These are phyloP conservation scores for Epicoccum sorghinum DNA, from an alignment of 2,329 filamentous ascomycete species.

Conservation along the genomic window DNA sequence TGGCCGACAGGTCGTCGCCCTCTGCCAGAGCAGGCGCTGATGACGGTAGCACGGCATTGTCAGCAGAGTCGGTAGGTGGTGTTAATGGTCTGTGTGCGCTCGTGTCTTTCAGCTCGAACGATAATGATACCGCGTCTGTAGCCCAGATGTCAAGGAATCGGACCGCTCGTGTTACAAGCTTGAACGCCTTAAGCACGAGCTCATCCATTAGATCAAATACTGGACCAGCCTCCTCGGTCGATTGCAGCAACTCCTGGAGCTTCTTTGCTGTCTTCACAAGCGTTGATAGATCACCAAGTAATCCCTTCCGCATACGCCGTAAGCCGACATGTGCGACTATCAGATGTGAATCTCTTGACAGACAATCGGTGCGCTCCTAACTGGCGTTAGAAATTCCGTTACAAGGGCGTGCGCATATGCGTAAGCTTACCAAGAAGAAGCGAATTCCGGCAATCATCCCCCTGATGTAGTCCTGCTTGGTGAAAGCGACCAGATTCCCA, in stretches of 20 bases:
- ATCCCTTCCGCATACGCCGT: constrained; percentile 80
- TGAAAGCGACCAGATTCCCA: constrained; percentile 78
- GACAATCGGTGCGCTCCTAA: constrained; percentile 85
- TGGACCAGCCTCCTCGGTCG: constrained; percentile 44
- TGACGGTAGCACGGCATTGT: constrained; percentile 38
- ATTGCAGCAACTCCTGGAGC: constrained; percentile 73
- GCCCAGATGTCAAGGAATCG: constrained; percentile 87
- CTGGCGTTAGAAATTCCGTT: constrained; percentile 23
- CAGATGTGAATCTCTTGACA: constrained; percentile 78
- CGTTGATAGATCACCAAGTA: constrained; percentile 86
- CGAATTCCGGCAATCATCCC: constrained; percentile 92
- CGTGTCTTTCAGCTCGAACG: constrained; percentile 41
- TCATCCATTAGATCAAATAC: constrained; percentile 84
- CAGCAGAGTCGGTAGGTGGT: constrained; percentile 46
- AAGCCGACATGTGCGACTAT: constrained; percentile 78
- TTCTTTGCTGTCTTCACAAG: constrained; percentile 88
- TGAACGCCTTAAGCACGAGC: constrained; percentile 92
- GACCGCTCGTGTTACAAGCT: constrained; percentile 89
- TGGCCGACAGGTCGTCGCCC: constrained; percentile 52
- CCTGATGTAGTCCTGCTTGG: constrained; percentile 92
- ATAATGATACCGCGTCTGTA: constrained; percentile 61
- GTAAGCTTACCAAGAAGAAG: constrained; percentile 76
- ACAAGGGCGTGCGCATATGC: too few species aligned
- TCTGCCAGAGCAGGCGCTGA: constrained; percentile 30
- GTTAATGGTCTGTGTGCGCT: constrained; percentile 45